These are phyloP conservation scores for Penicillium crustosum DNA, from an alignment of 2,329 filamentous ascomycete species.

Conservation along the genomic window DNA sequence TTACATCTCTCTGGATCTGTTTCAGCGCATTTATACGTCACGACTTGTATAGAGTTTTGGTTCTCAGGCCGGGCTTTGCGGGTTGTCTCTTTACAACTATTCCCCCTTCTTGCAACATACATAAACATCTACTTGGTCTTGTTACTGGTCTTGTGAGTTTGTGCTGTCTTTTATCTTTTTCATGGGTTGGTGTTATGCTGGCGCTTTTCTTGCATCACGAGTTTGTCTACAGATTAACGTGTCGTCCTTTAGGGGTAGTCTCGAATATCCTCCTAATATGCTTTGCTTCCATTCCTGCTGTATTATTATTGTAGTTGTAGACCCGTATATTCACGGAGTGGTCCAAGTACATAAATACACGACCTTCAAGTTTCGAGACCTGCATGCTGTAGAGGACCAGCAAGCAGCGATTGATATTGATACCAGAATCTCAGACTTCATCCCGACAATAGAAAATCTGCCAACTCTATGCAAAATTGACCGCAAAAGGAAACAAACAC, in stretches of 20 bases:
- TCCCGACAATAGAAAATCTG: background rate
- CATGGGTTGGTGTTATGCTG: conserved; percentile 21
- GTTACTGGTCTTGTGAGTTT: background rate
- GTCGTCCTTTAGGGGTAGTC: background rate
- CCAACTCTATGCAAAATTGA: background rate
- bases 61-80: conserved; percentile 16
- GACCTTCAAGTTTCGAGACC: background rate
- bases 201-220: conserved; percentile 15
- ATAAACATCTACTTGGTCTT: conserved; percentile 19
- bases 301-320: background rate
- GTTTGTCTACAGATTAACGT: conserved; percentile 1
- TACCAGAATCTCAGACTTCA: background rate
- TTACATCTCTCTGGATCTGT: conserved; percentile 11
- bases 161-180: conserved; percentile 10
- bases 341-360: background rate
- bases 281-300: background rate
- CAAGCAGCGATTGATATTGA: background rate
- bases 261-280: background rate
- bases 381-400: background rate
- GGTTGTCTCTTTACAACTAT: conserved; percentile 18
- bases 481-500: no score
- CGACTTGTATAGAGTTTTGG: conserved; percentile 27
- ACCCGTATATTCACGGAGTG: background rate
- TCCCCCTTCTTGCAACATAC: conserved; percentile 19
- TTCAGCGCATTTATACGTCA: conserved; percentile 23